Conservation (phyloP, 2,329 filamentous ascomycete species). For the Myriosclerotinia curreyana region DNA sequence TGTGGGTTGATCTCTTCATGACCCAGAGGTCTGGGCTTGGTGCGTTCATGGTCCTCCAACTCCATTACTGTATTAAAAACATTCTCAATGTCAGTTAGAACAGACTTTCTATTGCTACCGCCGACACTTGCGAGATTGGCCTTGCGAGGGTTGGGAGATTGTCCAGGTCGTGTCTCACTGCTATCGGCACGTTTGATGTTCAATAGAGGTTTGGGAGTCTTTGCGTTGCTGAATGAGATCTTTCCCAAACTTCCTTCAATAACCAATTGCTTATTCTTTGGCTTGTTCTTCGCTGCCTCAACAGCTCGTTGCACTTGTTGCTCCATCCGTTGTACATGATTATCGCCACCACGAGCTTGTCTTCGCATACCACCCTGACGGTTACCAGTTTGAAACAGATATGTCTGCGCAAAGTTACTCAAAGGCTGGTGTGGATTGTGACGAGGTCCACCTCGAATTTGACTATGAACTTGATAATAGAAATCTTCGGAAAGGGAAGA, state of each 20-base stretch:
- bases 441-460: slow-evolving; percentile 84
- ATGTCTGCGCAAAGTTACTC: slow-evolving; percentile 96
- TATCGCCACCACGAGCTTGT: slow-evolving; percentile 81
- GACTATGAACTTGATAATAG: slow-evolving; percentile 96
- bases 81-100: slow-evolving; percentile 81
- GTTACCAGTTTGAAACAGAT: slow-evolving; percentile 90
- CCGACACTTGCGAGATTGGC: slow-evolving; percentile 46
- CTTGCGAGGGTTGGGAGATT: slow-evolving; percentile 47
- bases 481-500: slow-evolving; percentile 87
- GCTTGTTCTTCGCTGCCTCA: slow-evolving; percentile 93
- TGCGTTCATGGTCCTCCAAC: slow-evolving; percentile 88
- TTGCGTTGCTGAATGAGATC: slow-evolving; percentile 98
- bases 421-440: slow-evolving; percentile 91
- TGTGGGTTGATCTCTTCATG: slow-evolving; percentile 64
- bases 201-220: slow-evolving; percentile 89
- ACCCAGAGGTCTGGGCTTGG: slow-evolving; percentile 63
- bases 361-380: slow-evolving; percentile 72
- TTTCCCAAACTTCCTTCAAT: slow-evolving; percentile 96
- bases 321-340: slow-evolving; percentile 98
- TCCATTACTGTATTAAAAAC: slow-evolving; percentile 88
- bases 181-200: slow-evolving; percentile 89
- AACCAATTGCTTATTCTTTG: slow-evolving; percentile 95
- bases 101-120: slow-evolving; percentile 72
- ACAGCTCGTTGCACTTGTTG: slow-evolving; percentile 97
- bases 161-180: slow-evolving; percentile 53